phyloP scores from a whole-genome alignment of 2,329 filamentous ascomycete genomes.

The Diaporthe aspalathi region DNA sequence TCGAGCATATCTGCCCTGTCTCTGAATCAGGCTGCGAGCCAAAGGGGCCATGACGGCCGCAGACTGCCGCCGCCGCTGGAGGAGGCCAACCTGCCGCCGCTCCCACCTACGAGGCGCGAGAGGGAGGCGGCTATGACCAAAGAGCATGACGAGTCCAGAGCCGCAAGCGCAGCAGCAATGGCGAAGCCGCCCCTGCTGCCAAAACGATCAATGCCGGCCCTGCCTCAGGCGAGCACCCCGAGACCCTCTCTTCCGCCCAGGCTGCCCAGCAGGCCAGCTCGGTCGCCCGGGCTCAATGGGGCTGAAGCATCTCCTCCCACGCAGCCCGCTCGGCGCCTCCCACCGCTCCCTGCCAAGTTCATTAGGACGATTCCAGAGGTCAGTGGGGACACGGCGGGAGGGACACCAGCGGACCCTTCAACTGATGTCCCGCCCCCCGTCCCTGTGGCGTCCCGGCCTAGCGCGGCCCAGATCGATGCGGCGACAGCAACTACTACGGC shows the following conservation, averaged over 20 bases:
- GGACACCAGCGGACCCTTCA: constrained; percentile 37
- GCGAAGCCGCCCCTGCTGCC: constrained; percentile 50
- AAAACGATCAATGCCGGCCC: constrained; percentile 52
- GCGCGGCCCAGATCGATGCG: constrained; percentile 62
- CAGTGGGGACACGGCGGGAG: constrained; percentile 42
- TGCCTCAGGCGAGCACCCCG: constrained; percentile 48
- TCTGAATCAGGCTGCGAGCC: constrained; percentile 57
- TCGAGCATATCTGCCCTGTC: constrained; percentile 67
- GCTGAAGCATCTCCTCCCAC: constrained; percentile 64
- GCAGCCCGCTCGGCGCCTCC: constrained; percentile 53
- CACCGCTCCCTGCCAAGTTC: constrained; percentile 51
- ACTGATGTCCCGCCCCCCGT: constrained; percentile 62
- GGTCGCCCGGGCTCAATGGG: constrained; percentile 45
- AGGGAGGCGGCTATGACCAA: constrained; percentile 58
- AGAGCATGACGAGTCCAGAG: constrained; percentile 49
- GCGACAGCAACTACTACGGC: constrained; percentile 49
- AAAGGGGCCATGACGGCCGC: constrained; percentile 61
- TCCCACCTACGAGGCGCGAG: constrained; percentile 67
- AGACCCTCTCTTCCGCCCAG: constrained; percentile 61
- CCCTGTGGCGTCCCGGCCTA: constrained; percentile 64
- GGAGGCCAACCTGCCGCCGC: constrained; percentile 65
- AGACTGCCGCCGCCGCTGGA: constrained; percentile 68
- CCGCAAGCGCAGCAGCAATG: constrained; percentile 39
- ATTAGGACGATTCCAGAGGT: constrained; percentile 47
- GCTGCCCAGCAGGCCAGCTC: constrained; percentile 62